Evolutionary conservation across 345 rosid genomes (phyloP).

Genomic region (Linum lewisii): DNA sequence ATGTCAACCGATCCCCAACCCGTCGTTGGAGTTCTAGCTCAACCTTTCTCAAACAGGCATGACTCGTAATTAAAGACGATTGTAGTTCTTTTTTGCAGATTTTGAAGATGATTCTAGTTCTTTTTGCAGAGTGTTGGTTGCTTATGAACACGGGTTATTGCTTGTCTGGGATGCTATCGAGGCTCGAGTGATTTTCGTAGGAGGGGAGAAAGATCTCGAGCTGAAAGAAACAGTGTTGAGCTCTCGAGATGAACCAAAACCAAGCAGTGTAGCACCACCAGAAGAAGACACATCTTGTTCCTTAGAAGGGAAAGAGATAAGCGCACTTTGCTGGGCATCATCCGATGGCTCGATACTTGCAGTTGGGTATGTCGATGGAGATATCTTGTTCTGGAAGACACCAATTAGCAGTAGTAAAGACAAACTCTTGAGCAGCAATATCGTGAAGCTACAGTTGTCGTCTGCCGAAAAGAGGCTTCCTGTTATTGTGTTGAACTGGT

Average conservation of each 20-base stretch:
- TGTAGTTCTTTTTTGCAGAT: slow-evolving; percentile 9
- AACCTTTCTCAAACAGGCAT: slow-evolving; percentile 69
- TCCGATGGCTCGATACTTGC: slow-evolving; percentile 71
- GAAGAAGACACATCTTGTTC: slow-evolving; percentile 25
- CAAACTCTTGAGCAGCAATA: slow-evolving; percentile 35
- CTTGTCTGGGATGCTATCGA: slow-evolving; percentile 80
- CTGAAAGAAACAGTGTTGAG: slow-evolving; percentile 33
- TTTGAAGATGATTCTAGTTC: background rate
- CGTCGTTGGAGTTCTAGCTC: slow-evolving; percentile 72
- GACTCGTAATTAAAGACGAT: slow-evolving; percentile 10
- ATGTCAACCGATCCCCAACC: slow-evolving; percentile 44
- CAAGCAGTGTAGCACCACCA: slow-evolving; percentile 15
- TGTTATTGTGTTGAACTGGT: slow-evolving; percentile 66
- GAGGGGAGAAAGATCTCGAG: slow-evolving; percentile 64
- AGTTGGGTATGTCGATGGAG: slow-evolving; percentile 87
- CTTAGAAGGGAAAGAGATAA: slow-evolving; percentile 62
- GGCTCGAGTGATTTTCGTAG: slow-evolving; percentile 38
- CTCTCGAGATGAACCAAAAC: slow-evolving; percentile 26
- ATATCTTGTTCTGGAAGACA: slow-evolving; percentile 69
- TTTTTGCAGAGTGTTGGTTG: slow-evolving; percentile 68
- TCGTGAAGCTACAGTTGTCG: slow-evolving; percentile 63
- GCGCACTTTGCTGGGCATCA: slow-evolving; percentile 85
- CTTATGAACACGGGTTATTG: slow-evolving; percentile 61
- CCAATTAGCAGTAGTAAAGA: slow-evolving; percentile 15
- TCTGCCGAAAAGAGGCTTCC: slow-evolving; percentile 68